Conservation (phyloP, 805 yeast species). For the Sungouiozyma intestinalis region DNA sequence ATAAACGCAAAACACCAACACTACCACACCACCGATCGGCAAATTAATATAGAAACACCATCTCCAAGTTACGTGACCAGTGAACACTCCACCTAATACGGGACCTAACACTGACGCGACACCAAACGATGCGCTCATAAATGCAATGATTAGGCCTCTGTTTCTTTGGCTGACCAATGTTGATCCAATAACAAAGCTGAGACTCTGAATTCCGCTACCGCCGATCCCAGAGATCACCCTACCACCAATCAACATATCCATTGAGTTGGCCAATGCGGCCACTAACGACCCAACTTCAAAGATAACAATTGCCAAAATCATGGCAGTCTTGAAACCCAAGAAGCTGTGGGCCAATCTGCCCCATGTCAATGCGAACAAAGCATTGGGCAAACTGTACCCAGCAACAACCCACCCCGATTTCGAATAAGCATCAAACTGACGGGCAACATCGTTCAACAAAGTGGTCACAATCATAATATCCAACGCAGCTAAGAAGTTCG, state of each 20-base stretch:
- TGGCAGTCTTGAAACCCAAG: slow-evolving; percentile 44
- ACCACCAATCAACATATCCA: slow-evolving; percentile 59
- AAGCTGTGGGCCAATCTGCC: slow-evolving; percentile 43
- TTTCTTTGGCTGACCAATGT: slow-evolving; percentile 18
- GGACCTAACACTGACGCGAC: slow-evolving; percentile 52
- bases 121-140: slow-evolving; percentile 30
- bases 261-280: slow-evolving; percentile 42
- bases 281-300: slow-evolving; percentile 56
- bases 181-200: slow-evolving; percentile 46
- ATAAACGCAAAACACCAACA: slow-evolving; percentile 9
- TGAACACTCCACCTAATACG: slow-evolving; percentile 54
- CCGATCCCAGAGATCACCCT: slow-evolving; percentile 64
- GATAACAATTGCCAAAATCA: slow-evolving; percentile 38
- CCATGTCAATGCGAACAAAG: slow-evolving; percentile 44
- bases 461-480: slow-evolving; percentile 54
- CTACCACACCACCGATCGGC: slow-evolving; percentile 46
- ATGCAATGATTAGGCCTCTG: slow-evolving; percentile 18
- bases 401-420: slow-evolving; percentile 51
- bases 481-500: slow-evolving; percentile 34
- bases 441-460: slow-evolving; percentile 39
- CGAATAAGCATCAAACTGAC: slow-evolving; percentile 38
- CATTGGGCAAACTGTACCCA: slow-evolving; percentile 45
- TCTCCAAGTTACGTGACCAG: slow-evolving; percentile 54
- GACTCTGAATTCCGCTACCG: slow-evolving; percentile 58
- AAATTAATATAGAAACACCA: slow-evolving; percentile 69